phyloP scores from a whole-genome alignment of 768 basidiomycete genomes.

The Mycena rebaudengoi region DNA sequence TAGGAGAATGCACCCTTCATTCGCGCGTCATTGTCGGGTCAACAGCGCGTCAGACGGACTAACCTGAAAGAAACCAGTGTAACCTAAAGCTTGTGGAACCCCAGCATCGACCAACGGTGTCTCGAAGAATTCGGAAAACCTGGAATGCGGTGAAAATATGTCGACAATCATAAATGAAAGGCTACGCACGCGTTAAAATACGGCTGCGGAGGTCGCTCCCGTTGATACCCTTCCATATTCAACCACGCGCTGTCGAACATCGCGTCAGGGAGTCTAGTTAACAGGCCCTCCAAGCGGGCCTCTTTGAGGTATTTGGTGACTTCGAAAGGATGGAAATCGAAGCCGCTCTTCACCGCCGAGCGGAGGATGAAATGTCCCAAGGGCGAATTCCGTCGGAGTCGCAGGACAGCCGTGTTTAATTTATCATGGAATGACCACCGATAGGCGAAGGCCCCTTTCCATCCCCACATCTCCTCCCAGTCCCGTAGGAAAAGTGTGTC shows the following conservation, averaged over 20 bases:
- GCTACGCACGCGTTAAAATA: slow-evolving; percentile 81
- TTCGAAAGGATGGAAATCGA: slow-evolving; percentile 98
- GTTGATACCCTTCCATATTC: slow-evolving; percentile 91
- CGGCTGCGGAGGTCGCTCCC: slow-evolving; percentile 94
- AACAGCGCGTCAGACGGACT: too few species aligned
- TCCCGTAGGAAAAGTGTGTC: slow-evolving; percentile 96
- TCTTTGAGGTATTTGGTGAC: slow-evolving; percentile 92
- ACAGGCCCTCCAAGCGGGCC: slow-evolving; percentile 80
- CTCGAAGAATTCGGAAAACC: slow-evolving; percentile 90
- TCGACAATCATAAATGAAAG: background rate
- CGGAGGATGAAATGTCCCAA: slow-evolving; percentile 93
- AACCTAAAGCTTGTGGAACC: slow-evolving; percentile 86
- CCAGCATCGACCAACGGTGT: slow-evolving; percentile 78
- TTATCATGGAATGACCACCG: slow-evolving; percentile 63
- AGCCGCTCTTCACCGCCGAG: slow-evolving; percentile 89
- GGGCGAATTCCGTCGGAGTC: slow-evolving; percentile 91
- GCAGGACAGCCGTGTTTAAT: slow-evolving; percentile 97
- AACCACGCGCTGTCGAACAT: slow-evolving; percentile 97
- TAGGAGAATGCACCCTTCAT: slow-evolving; percentile 96
- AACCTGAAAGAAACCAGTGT: slow-evolving; percentile 96
- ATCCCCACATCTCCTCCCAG: slow-evolving; percentile 99
- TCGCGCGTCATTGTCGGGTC: too few species aligned
- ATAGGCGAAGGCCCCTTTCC: slow-evolving; percentile 98
- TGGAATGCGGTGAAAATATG: slow-evolving; percentile 38
- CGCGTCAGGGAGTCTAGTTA: slow-evolving; percentile 94